Base-by-base conservation (phyloP, 768 basidiomycete genomes). In the Calvatia gigantea region DNA sequence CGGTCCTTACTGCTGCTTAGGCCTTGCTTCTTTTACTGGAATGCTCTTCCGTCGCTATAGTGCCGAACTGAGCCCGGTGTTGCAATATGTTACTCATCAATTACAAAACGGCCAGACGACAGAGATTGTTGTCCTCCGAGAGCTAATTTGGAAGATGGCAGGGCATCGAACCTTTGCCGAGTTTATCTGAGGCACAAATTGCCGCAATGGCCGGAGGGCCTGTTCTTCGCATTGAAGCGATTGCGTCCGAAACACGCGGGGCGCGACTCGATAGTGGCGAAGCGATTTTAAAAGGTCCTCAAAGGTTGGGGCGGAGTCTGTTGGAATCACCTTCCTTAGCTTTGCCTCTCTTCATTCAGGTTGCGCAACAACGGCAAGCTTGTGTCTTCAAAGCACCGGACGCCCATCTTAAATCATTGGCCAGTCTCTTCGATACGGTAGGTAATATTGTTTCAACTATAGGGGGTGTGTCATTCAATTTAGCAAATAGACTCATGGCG, bases 81-180 rank as follows among this genome's bases (percentile, higher is more conserved):
- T 99, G 54, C 89, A 85, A 68, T 98, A 96, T 64, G 83, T 98
- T 60, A 89, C 91, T 38, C 92, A 98, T 65, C 94, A 95, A 65
- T 77, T 98, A 28, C 83, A 89, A 65, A 83, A 84, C 43, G 86
- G 85, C 32, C 86, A 93, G 65, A 83, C 91, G 1, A 87, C 89
- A 9, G 94, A 98, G 64, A 86, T 98, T 41, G 81, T 94, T 19
- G 90, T 98, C 21, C 76, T 99, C n/a, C 84, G 89, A 29, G 94
- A 96, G 64, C 73, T 99, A 48, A 92, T 98, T 48, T 89, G 86
- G 81, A 91, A 93, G 67, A 96, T 98, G 93, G 89, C 94, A 4
- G 94, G n/a, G 91, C 3, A 91, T 97, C 56, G 89, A 96, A 64
- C 92, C 94, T 3, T 74, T 97, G 48, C 91, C 92, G 0, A 94